Evolutionary conservation across 2,329 filamentous ascomycete species (phyloP), one percentile per base, ranked within the genome.

Genomic region (Alternaria ventricosa): DNA sequence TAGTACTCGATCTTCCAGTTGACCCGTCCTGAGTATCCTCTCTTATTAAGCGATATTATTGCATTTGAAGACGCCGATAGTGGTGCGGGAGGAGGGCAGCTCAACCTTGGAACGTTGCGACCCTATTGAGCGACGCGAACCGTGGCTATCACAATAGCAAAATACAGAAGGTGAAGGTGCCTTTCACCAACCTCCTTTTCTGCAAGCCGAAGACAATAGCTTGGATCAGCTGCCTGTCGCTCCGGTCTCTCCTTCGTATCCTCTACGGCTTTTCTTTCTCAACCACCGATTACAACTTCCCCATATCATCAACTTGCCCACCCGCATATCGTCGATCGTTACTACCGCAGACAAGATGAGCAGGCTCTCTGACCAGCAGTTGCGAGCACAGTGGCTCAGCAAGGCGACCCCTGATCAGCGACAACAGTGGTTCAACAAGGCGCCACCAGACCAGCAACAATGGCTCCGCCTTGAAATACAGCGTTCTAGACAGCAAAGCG

Each of bases 141-240:
- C 28, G 49, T 51, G 28, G 28, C 10, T 36, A 28, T 51, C 28
- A 12, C 49, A 36, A n/a, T 51, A 51, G 49, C 49, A 36, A 9
- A 36, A 8, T 9, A 51, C 18, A 13, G 0, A 20, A 51, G 12
- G 28, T 51, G 49, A 51, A 36, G 49, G 49, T 20, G 4, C 18
- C 28, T 36, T 28, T 23, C 49, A n/a, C 28, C 49, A 6, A 51
- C 49, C 18, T 18, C 8, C 36, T 23, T 23, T 33, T 18, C 23
- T 11, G 12, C 20, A 18, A 23, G 15, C 12, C 4, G 47, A 15
- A 23, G 20, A 51, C 49, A 23, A 51, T 33, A 23, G 28, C 18
- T 51, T 22, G 1, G 0, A 10, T 12, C 22, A 6, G 27, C 22
- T 23, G 8, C 6, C 18, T 33, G 1, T 10, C 15, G 15, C 33